Evolutionary conservation across 208 protist genomes (phyloP).

Genomic region (Plasmodiophora brassicae): DNA sequence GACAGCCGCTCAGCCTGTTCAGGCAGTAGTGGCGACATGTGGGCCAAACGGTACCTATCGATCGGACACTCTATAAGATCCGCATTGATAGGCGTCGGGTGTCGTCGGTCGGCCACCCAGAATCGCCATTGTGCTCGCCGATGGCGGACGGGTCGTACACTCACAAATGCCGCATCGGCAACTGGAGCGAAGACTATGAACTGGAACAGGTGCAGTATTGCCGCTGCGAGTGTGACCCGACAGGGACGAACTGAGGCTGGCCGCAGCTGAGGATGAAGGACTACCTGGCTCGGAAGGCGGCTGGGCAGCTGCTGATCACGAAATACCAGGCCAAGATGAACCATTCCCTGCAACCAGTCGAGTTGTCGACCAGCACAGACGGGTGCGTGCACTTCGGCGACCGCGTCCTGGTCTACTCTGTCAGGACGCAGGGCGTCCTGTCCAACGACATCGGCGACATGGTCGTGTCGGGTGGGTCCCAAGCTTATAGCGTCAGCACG

Average conservation of each 20-base stretch:
- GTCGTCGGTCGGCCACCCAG: background rate
- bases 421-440: background rate
- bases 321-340: constrained; percentile 24
- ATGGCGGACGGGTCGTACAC: constrained; percentile 29
- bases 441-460: constrained; percentile 19
- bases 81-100: too few species aligned
- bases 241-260: background rate
- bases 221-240: background rate
- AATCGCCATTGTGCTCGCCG: background rate
- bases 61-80: too few species aligned
- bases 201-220: background rate
- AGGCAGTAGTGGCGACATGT: too few species aligned
- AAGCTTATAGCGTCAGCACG: background rate
- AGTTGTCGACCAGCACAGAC: constrained; percentile 18
- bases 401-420: background rate
- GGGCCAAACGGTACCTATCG: too few species aligned
- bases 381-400: background rate
- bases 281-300: background rate
- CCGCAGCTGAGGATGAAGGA: constrained; percentile 26
- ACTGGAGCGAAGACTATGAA: constrained; percentile 29
- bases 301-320: background rate
- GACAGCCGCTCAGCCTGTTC: too few species aligned
- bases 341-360: background rate
- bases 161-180: constrained; percentile 26
- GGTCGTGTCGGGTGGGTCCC: background rate